These are phyloP conservation scores for Pythium utonaiense DNA, from an alignment of 352 stramenopile genomes.

Conservation along the genomic window DNA sequence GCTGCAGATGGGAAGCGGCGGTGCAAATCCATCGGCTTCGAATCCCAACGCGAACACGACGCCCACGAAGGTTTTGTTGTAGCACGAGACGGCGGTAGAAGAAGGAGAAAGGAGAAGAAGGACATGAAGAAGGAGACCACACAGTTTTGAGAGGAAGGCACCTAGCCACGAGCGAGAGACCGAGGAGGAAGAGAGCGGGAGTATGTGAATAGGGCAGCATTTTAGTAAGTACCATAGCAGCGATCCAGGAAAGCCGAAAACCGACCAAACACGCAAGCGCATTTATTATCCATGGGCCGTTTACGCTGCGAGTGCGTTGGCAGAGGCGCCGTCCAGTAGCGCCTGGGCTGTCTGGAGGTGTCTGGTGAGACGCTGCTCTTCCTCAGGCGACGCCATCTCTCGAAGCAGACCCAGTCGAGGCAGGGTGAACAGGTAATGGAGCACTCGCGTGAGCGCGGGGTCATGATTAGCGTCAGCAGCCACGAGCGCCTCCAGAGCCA, in stretches of 20 bases:
- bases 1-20: constrained; percentile 12
- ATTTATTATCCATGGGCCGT: neutral
- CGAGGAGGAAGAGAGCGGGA: neutral
- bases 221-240: constrained; percentile 1
- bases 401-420: constrained; percentile 2
- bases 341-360: neutral
- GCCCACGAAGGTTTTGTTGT: neutral
- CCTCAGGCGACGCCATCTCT: neutral
- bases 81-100: neutral
- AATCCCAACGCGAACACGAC: neutral
- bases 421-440: neutral
- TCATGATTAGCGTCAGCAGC: neutral
- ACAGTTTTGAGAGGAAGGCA: constrained; percentile 2
- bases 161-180: neutral
- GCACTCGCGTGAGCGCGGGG: neutral
- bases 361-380: neutral
- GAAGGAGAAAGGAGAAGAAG: too few relatives aligned
- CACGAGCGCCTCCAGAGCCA: constrained; percentile 8
- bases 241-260: neutral
- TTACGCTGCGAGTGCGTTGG: neutral
- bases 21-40: neutral
- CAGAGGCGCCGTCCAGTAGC: neutral
- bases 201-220: constrained; percentile 4
- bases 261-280: constrained; percentile 1
- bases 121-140: too few relatives aligned